Base-by-base conservation (phyloP, 2,329 filamentous ascomycete species). In the Talaromyces verruculosus region DNA sequence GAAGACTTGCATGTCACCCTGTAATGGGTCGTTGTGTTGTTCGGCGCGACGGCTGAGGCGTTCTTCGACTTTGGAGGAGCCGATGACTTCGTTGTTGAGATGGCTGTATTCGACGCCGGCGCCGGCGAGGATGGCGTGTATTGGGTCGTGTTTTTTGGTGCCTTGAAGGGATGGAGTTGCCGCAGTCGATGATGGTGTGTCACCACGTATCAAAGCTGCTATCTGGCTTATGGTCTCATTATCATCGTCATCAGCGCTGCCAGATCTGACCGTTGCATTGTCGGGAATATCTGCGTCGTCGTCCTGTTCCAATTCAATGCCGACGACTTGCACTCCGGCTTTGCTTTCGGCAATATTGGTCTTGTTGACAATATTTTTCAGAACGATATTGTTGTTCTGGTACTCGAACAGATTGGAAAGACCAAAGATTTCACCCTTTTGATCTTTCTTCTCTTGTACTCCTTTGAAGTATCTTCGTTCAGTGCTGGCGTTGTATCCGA, bases 301-400 rank as follows among this genome's bases (percentile, higher is more conserved):
- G 0, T 84, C 85, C 68, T 87, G 82, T 17, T 89, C 85, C 71
- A 91, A 83, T 67, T 96, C 88, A 19, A 97, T 84, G 63, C 91
- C 89, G n/a, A 89, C 84, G 35, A 97, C 87, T 33, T 87, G 85
- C 10, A 98, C 90, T 0, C 93, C 94, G 0, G 91, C 92, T 74
- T 89, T 91, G 49, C 92, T 92, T 80, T 99, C 95, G 3, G 95
- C 95, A 61, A 99, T 89, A 73, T 99, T 99, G 33, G 95, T 98
- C 78, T 97, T 97, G 82, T 98, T 97, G 72, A 99, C 92, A 71
- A 99, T 98, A 65, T 97, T 92, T n/a, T 91, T 87, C 5, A 98
- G 84, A 15, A 97, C 84, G 13, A 96, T 86, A 67, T 91, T 91
- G 69, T 93, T 87, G 58, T 88, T 87, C 69, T 92, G 88, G 68